These are phyloP conservation scores for Yamadazyma ubonensis DNA, from an alignment of 805 yeast genomes.

Conservation along the genomic window DNA sequence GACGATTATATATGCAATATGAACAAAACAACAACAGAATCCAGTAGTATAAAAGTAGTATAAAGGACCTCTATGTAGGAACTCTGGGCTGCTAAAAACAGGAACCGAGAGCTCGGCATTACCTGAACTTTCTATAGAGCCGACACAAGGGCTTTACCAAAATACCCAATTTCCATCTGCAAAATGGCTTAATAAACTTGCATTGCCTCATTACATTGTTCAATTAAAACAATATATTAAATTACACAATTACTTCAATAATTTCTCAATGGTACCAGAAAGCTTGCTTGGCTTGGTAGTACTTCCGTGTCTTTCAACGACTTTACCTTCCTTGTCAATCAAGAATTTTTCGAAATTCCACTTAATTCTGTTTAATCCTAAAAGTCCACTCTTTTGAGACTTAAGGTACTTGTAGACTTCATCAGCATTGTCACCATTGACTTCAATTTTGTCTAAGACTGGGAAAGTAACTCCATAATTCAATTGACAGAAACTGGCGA, in stretches of 20 bases:
- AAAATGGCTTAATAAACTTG: too few relatives aligned
- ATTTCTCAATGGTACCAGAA: conserved; percentile 51
- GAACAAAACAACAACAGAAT: too few relatives aligned
- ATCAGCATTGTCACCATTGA: conserved; percentile 79
- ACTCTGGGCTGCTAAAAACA: too few relatives aligned
- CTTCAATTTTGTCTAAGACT: conserved; percentile 79
- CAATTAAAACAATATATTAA: too few relatives aligned
- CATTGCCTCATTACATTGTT: too few relatives aligned
- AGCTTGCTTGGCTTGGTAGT: conserved; percentile 47
- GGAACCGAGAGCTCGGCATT: too few relatives aligned
- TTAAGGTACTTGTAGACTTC: conserved; percentile 81
- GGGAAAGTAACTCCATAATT: conserved; percentile 95
- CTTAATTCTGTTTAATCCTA: conserved; percentile 42
- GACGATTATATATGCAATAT: too few relatives aligned
- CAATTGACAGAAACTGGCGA: conserved; percentile 66
- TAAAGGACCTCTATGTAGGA: too few relatives aligned
- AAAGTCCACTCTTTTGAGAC: conserved; percentile 47
- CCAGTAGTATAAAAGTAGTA: too few relatives aligned
- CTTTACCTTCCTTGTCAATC: conserved; percentile 41
- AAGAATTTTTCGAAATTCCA: conserved; percentile 49
- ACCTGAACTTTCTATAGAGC: too few relatives aligned
- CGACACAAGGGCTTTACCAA: too few relatives aligned
- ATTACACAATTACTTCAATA: conserved; percentile 46
- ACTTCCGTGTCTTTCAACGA: conserved; percentile 60
- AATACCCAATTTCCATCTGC: too few relatives aligned